A percentile compares a stretch with the other conserved stretches of the same genome.
Evolutionary conservation across 441 rosid genomes (phyloP).

Genomic region (Croton laevigatus): DNA sequence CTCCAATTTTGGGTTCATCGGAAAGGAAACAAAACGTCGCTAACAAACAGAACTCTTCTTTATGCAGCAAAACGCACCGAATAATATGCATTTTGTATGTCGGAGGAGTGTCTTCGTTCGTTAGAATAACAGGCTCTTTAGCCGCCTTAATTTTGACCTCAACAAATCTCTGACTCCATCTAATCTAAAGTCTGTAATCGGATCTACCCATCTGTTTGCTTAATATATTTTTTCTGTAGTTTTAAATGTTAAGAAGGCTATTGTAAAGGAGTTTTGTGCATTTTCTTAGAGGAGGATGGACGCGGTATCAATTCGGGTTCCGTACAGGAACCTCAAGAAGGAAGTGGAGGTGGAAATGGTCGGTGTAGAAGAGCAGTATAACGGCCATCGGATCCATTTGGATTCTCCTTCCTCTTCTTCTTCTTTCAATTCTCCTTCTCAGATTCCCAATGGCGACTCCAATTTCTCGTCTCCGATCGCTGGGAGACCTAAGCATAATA

Average conservation of each 20-base stretch:
- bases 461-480: conserved; percentile 20
- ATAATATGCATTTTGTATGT: not conserved
- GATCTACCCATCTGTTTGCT: not conserved
- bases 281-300: conserved; percentile 44
- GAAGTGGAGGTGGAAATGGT: conserved; percentile 71
- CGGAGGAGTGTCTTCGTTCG: not conserved
- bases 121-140: not conserved
- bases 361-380: conserved; percentile 27
- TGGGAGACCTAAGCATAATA: conserved; percentile 38
- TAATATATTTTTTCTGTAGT: not conserved
- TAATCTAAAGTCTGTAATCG: not conserved
- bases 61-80: not conserved
- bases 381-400: conserved; percentile 27
- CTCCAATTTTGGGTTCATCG: not conserved
- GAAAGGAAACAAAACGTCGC: not conserved
- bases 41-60: not conserved
- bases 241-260: not conserved
- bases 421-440: conserved; percentile 27
- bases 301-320: conserved; percentile 51
- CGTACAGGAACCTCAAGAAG: conserved; percentile 69
- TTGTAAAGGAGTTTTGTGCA: conserved; percentile 1
- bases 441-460: conserved; percentile 25
- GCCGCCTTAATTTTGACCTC: not conserved
- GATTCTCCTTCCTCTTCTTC: conserved; percentile 34
- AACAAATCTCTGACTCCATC: not conserved